Base-by-base conservation (phyloP, 2,329 filamentous ascomycete species). In the Colletotrichum simmondsii region DNA sequence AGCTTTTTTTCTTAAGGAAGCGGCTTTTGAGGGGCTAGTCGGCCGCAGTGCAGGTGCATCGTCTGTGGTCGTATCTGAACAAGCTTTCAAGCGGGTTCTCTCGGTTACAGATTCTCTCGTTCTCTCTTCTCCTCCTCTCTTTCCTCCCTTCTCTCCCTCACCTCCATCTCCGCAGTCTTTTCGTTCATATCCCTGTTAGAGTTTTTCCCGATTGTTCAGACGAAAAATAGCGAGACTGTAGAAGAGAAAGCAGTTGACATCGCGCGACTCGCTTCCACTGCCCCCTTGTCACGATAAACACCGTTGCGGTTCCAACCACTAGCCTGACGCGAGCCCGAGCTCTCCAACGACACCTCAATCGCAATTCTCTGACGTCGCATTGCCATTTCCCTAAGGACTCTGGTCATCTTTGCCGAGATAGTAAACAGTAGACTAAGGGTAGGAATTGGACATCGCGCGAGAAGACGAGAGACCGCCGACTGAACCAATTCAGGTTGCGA, bases 31-130 rank as follows among this genome's bases (percentile, higher is more conserved):
- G 66, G 70, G 66, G 66, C 60, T 30, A 56, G 62, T 42, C 62
- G 32, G 62, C 52, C 35, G 42, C 42, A 49, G 42, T 49, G 52
- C 30, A 65, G 19, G 42, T 49, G 62, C 30, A 65, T 61, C 28
- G 69, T 72, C 37, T 46, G 35, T 22, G 56, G 42, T 58, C 56
- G 66, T 53, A 61, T 65, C 67, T 49, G 49, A 61, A 73, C 71
- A 71, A 73, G 71, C 67, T 73, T 73, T 73, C 54, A 65, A 65
- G 71, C 71, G 61, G 71, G 67, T 62, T 73, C 60, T 56, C 61
- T 73, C 49, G 54, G 66, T 62, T 62, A 52, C 61, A 52, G 49
- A 62, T 61, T 24, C 49, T 59, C 24, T 37, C 11, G 28, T 54
- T 49, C 42, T 49, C 62, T 61, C 26, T 60, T n/a, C 26, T 46